Percentiles rank a stretch among this genome's conserved stretches.
These are phyloP conservation scores for Niveomyces coronatus DNA, from an alignment of 2,329 filamentous ascomycete species.

Conservation along the genomic window DNA sequence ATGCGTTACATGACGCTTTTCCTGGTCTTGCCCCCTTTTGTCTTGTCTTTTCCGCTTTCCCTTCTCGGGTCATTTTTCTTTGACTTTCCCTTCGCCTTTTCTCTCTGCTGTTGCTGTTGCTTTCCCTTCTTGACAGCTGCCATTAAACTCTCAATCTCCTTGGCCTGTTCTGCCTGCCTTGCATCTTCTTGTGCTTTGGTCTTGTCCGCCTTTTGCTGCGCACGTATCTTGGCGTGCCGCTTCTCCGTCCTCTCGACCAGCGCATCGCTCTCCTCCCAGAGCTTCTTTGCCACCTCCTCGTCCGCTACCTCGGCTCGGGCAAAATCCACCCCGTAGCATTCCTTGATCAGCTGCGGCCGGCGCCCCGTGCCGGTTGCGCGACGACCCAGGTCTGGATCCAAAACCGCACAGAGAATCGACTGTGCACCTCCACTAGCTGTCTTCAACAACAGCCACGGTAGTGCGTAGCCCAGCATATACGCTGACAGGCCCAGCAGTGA, in stretches of 20 bases:
- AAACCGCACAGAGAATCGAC: constrained; percentile 72
- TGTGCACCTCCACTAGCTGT: constrained; percentile 76
- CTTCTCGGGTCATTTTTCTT: background rate
- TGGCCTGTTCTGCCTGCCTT: constrained; percentile 21
- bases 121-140: constrained; percentile 35
- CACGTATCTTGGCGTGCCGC: constrained; percentile 50
- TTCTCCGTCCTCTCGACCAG: constrained; percentile 77
- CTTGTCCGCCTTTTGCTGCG: constrained; percentile 19
- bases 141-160: constrained; percentile 28
- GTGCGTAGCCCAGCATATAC: constrained; percentile 67
- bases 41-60: background rate
- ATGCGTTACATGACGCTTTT: too few species aligned
- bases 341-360: constrained; percentile 69
- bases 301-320: constrained; percentile 65
- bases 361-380: constrained; percentile 45
- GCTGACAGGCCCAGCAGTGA: constrained; percentile 67
- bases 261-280: constrained; percentile 85
- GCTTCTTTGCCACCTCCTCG: constrained; percentile 67
- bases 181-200: constrained; percentile 25
- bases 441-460: constrained; percentile 85
- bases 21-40: background rate
- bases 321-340: constrained; percentile 69
- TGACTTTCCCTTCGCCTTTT: background rate
- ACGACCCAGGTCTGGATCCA: constrained; percentile 66
- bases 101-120: constrained; percentile 18